phyloP scores from a whole-genome alignment of 192 early-diverging fungal genomes.

The Gryganskiella cystojenkinii region DNA sequence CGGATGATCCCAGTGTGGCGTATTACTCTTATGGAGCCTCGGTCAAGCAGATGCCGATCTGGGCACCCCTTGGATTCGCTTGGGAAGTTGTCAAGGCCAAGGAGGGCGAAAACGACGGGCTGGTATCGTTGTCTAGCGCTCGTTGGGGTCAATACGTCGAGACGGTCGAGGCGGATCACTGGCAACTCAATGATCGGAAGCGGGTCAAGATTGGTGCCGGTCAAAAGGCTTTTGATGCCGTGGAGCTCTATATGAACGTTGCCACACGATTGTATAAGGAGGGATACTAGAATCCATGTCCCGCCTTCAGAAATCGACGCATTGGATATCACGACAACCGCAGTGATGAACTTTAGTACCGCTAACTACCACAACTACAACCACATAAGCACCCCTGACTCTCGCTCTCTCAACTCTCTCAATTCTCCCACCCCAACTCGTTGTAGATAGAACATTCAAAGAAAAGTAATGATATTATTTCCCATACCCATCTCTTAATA shows the following conservation, averaged over 20 bases:
- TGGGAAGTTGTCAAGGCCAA: constrained; percentile 78
- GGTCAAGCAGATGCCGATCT: constrained; percentile 71
- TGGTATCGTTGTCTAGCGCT: constrained; percentile 86
- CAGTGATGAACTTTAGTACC: too few species aligned
- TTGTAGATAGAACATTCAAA: too few species aligned
- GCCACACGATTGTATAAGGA: constrained; percentile 72
- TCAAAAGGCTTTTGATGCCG: constrained; percentile 68
- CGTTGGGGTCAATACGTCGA: constrained; percentile 90
- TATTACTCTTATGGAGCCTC: constrained; percentile 88
- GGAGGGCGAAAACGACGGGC: constrained; percentile 94
- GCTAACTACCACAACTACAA: too few species aligned
- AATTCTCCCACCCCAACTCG: too few species aligned
- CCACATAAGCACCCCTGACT: too few species aligned
- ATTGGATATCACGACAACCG: neutral
- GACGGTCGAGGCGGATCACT: constrained; percentile 87
- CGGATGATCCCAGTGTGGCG: constrained; percentile 75
- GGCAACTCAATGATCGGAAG: constrained; percentile 78
- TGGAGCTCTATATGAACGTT: constrained; percentile 79
- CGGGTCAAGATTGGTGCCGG: constrained; percentile 53
- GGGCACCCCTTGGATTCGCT: constrained; percentile 81
- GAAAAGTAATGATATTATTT: neutral
- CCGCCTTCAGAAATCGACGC: neutral
- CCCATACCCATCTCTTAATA: neutral
- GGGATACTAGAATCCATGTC: constrained; percentile 58
- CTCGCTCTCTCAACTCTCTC: neutral